Evolutionary conservation across 2,329 filamentous ascomycete genomes (phyloP), one percentile per base, ranked within the genome.

Genomic region (Clarireedia paspali): DNA sequence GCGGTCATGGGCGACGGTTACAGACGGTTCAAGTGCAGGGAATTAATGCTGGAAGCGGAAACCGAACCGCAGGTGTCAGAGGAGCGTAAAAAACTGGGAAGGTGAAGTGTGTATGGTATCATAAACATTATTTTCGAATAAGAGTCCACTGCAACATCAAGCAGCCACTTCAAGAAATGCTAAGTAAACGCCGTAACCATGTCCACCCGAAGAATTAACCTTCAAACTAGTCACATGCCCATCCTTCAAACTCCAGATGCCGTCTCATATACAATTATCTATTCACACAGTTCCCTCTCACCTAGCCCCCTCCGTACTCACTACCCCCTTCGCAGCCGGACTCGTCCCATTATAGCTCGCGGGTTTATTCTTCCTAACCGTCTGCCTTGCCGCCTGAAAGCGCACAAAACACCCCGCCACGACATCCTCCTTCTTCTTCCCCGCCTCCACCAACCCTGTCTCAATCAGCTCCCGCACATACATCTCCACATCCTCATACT

Each of bases 401-500:
- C 52, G 57, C 24, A 50, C 49, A 44, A 49, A 62, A 14, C 56
- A 57, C 7, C 48, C 49, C n/a, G 59, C 58, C 14, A 60, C 44
- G 2, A 53, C 56, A 27, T 59, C 48, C 24, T 57, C 60, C 24
- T 42, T 55, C 4, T 26, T 47, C 27, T 53, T 46, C 5, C 50
- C 50, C 15, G 44, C 38, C 14, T 52, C 53, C 17, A 62, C 51
- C 26, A 60, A 20, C 6, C 60, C 60, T 2, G 53, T 50, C 38
- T 59, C 53, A 20, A 60, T 47, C 23, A 62, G 27, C 20, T 59
- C 60, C 15, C 39, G 53, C 6, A 60, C 46, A 46, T 50, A 50
- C 54, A 57, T 54, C 30, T 62, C 58, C 15, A 63, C 61, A 24
- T 60, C 52, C 2, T 59, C 58, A 20, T 60, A 64, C 44, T 63